A percentile compares a stretch with the other conserved stretches of the same genome.
phyloP scores from a whole-genome alignment of 345 rosid genomes.

The Aegle marmelos region DNA sequence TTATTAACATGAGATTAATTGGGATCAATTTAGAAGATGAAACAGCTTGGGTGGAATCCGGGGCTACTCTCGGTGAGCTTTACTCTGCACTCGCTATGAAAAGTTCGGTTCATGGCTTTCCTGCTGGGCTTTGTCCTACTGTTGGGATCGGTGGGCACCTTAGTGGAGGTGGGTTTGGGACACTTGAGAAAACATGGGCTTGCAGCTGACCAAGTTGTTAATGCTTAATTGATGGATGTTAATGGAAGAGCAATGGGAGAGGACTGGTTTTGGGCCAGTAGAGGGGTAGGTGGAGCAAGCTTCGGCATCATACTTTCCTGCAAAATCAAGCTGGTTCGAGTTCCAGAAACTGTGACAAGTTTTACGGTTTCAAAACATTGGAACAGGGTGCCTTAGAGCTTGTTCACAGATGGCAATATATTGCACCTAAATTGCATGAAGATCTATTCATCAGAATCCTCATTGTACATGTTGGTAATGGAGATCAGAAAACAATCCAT shows the following conservation, averaged over 20 bases:
- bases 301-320: conserved; percentile 48
- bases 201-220: conserved; percentile 40
- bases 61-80: conserved; percentile 50
- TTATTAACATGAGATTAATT: conserved; percentile 31
- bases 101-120: conserved; percentile 41
- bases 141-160: conserved; percentile 46
- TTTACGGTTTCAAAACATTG: conserved; percentile 26
- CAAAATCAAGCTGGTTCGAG: conserved; percentile 40
- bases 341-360: conserved; percentile 39
- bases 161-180: conserved; percentile 43
- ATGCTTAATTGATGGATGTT: conserved; percentile 39
- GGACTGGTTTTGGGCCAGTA: conserved; percentile 54
- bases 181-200: conserved; percentile 44
- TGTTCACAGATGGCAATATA: conserved; percentile 36
- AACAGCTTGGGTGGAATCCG: conserved; percentile 45
- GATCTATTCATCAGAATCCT: conserved; percentile 45
- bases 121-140: conserved; percentile 46
- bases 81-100: conserved; percentile 36
- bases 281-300: conserved; percentile 56
- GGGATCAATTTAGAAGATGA: conserved; percentile 20
- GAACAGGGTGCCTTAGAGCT: conserved; percentile 33
- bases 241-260: conserved; percentile 48
- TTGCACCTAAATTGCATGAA: conserved; percentile 30
- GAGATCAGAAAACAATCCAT: conserved; percentile 17
- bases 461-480: conserved; percentile 14